Evolutionary conservation across 169 alveolate species (phyloP).

Genomic region (Cryptosporidium tyzzeri): DNA sequence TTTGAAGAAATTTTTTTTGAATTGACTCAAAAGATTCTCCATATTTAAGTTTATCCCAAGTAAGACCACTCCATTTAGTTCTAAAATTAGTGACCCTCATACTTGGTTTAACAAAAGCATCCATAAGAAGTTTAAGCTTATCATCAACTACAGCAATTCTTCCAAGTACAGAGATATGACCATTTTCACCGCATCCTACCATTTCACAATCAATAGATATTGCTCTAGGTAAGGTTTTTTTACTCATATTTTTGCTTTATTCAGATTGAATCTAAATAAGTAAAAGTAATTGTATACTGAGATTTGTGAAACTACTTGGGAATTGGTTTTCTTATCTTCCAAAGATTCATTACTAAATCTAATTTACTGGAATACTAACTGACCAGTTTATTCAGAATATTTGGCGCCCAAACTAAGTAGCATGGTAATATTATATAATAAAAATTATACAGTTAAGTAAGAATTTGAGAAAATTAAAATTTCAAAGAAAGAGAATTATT

Average conservation of each 20-base stretch:
- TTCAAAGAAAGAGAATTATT: no score
- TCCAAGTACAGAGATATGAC: conserved; percentile 48
- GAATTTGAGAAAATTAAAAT: background rate
- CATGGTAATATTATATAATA: background rate
- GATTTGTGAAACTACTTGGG: background rate
- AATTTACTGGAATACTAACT: background rate
- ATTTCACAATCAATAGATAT: conserved; percentile 70
- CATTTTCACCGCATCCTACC: conserved; percentile 74
- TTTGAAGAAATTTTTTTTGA: conserved; percentile 29
- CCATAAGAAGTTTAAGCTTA: conserved; percentile 61
- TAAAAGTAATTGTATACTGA: background rate
- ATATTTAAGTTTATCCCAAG: conserved; percentile 52
- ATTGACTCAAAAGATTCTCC: conserved; percentile 57
- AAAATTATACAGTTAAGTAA: background rate
- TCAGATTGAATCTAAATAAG: background rate
- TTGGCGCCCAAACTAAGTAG: background rate
- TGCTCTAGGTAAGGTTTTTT: conserved; percentile 52
- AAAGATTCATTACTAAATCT: background rate
- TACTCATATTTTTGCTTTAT: background rate
- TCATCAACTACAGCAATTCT: conserved; percentile 71
- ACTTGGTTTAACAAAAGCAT: conserved; percentile 70
- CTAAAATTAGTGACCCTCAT: conserved; percentile 56
- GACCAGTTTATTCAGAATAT: background rate
- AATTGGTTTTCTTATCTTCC: background rate
- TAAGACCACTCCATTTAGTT: conserved; percentile 71